phyloP scores from a whole-genome alignment of 345 rosid genomes.

The Zanthoxylum bungeanum region DNA sequence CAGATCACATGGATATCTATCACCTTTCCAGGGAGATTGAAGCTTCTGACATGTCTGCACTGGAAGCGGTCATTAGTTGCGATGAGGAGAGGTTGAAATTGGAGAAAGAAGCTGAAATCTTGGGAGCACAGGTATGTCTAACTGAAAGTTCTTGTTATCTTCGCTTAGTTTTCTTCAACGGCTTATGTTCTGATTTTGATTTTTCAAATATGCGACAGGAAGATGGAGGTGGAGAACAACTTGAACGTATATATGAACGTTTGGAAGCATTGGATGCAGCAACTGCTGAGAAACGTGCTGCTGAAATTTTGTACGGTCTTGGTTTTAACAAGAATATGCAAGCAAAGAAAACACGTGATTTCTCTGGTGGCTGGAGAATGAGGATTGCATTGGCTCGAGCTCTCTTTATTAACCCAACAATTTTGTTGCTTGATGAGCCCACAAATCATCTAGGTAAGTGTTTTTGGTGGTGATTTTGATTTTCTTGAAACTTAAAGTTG shows the following conservation, averaged over 20 bases:
- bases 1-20: constrained; percentile 93
- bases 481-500: not conserved
- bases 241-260: constrained; percentile 85
- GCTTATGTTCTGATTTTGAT: not conserved
- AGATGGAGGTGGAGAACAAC: constrained; percentile 96
- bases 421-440: constrained; percentile 93
- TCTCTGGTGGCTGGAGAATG: constrained; percentile 99
- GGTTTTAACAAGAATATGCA: constrained; percentile 95
- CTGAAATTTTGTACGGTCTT: constrained; percentile 93
- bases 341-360: constrained; percentile 82
- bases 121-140: constrained; percentile 58
- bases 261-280: constrained; percentile 89
- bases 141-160: not conserved
- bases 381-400: constrained; percentile 98
- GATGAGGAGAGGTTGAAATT: constrained; percentile 89
- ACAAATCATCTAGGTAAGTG: constrained; percentile 90
- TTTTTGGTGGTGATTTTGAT: not conserved
- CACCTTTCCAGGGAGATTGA: constrained; percentile 89
- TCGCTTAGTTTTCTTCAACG: not conserved
- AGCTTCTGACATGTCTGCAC: constrained; percentile 93
- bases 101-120: constrained; percentile 88
- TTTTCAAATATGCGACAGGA: constrained; percentile 42
- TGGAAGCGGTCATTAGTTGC: constrained; percentile 85
- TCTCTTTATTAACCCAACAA: constrained; percentile 89
- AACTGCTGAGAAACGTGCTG: constrained; percentile 99